Base-by-base conservation (phyloP, 306 rosid genomes). In the Phaseolus lunatus region DNA sequence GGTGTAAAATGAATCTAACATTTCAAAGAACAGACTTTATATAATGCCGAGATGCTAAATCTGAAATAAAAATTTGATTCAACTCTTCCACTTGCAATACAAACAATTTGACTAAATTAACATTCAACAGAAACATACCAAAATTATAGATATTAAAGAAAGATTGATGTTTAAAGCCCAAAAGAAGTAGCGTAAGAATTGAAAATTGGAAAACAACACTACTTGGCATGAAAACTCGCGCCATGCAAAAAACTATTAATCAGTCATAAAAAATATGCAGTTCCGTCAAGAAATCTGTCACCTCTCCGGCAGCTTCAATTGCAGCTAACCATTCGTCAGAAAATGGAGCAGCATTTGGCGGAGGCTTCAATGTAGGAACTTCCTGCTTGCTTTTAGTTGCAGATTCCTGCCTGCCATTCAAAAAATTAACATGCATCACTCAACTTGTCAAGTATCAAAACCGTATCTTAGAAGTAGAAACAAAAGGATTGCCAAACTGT, bases 221-320 rank as follows among this genome's bases (percentile, higher is more conserved):
- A 31, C 35, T 24, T 47, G 22, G 29, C 65, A 53, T 16, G 66
- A 74, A 70, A 83, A 44, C 58, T 20, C n/a, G 13, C 18, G 68
- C 15, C 68, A 61, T 22, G 57, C 65, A 64, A 54, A 67, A 70
- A 70, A 19, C 23, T 72, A 49, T 23, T 54, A 20, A 75, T 19
- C 53, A 23, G 57, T 48, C 16, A 70, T 59, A 66, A 59, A 70
- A 58, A 45, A 15, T 57, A 37, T 53, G 65, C 37, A 37, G 57
- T 35, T 72, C 57, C 26, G 57, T 65, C 20, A 31, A 83, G 78
- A 82, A 78, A 71, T 72, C 22, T 12, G 57, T 66, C 66, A 92
- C 97, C 97, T 95, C 98, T 85, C 98, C 98, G 58, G 98, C 97
- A 49, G 96, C 93, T 90, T 92, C 97, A 69, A 95, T 50, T 78